Base-by-base conservation (phyloP, 2,329 filamentous ascomycete genomes). In the Eutypella sp. region DNA sequence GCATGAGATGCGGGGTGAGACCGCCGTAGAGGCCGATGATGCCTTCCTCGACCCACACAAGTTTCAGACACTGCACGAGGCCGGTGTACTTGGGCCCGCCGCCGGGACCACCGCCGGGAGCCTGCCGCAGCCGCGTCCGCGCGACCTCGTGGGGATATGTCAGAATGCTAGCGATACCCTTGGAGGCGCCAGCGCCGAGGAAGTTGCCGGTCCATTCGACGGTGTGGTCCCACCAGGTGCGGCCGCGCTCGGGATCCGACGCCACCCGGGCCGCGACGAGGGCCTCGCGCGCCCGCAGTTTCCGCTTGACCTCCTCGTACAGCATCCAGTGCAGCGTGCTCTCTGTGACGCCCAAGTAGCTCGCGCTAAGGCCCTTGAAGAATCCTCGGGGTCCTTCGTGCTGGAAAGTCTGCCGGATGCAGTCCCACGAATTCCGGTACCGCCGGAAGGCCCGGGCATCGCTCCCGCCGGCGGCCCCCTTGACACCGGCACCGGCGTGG, bases 121-220 rank as follows among this genome's bases (percentile, higher is more conserved):
- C 89, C 66, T 95, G 89, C 59, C 92, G 81, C 58, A 96, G 72
- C 46, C 91, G 78, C 15, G 91, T 96, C 49, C 91, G 79, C 1
- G 90, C 85, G 40, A 91, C 87, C 75, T 97, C 92, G 61, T 96
- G 92, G 1, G 92, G 92, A 70, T 96, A 97, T 18, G 91, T 92
- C 53, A 89, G 70, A 36, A 93, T 73, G 25, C 89, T 86, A 10
- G 92, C 91, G 46, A 95, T 69, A 46, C 96, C 78, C 68, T 97
- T 97, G 13, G 91, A 89, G 29, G 81, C 78, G 40, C 91, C 91
- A 5, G 91, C 89, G 33, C 88, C 86, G 44, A 81, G 79, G 33
- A 89, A 71, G 57, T 89, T 90, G 47, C 90, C 89, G 18, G 83
- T 85, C 83, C 85, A 92, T 52, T 84, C 78, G 29, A 95, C 77